These are phyloP conservation scores for Rhizophagus clarus DNA, from an alignment of 192 early-diverging fungal genomes.

Conservation along the genomic window DNA sequence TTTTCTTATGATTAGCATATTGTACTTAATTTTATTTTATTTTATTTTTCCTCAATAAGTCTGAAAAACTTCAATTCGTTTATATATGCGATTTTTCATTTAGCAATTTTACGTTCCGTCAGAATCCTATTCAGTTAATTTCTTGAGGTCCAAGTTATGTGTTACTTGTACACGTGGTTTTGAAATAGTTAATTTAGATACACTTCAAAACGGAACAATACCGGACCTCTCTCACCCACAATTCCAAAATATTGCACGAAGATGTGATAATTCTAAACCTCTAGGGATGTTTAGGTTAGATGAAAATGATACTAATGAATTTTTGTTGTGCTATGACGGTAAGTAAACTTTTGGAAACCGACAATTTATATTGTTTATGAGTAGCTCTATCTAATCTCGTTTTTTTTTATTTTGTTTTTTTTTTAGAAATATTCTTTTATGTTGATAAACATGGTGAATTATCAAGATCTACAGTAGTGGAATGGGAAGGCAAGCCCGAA, in stretches of 20 bases:
- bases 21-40: too few relatives aligned
- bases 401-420: neutral
- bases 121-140: conserved; percentile 86
- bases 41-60: too few relatives aligned
- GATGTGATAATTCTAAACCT: conserved; percentile 70
- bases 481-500: conserved; percentile 86
- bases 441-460: conserved; percentile 86
- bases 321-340: conserved; percentile 92
- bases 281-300: conserved; percentile 81
- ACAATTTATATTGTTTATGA: neutral
- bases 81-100: conserved; percentile 41
- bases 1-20: neutral
- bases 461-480: conserved; percentile 72
- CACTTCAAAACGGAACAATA: conserved; percentile 80
- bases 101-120: conserved; percentile 94
- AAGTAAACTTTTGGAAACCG: conserved; percentile 28
- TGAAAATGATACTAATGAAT: conserved; percentile 56
- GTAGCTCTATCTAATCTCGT: neutral
- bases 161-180: conserved; percentile 91
- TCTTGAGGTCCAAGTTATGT: conserved; percentile 84
- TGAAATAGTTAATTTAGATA: conserved; percentile 88
- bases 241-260: conserved; percentile 73
- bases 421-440: conserved; percentile 85
- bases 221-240: conserved; percentile 78
- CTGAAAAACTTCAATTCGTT: neutral